Evolutionary conservation across 108 stramenopile species (phyloP), one percentile per base, ranked within the genome.

Genomic region (Pseudonitzschia pungens): DNA sequence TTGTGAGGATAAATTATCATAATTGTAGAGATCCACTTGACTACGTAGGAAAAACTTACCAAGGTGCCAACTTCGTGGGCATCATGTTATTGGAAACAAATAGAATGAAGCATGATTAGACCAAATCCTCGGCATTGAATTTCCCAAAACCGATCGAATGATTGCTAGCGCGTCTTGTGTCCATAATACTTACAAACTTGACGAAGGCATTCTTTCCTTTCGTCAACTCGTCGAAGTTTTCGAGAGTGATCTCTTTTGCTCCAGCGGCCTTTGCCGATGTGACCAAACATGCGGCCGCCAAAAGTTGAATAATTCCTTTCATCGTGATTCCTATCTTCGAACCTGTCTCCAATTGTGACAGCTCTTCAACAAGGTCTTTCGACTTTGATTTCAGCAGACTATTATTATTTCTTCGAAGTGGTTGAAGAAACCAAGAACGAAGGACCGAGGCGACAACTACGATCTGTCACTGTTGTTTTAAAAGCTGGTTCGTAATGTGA

Each of bases 121-220:
- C 3, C 9, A 36, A 20, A 40, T 22, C 22, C 22, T 48, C 45
- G 2, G 45, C 36, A 36, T 2, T 6, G 36, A 36, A 36, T 2
- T 36, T 36, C 36, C 4, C 3, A 51, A 51, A 51, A 16, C n/a
- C 50, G 50, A n/a, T 3, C 50, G n/a, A 16, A 3, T 1, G 7
- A 51, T 16, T 51, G 3, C 50, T n/a, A 3, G 2, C 50, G 50
- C 3, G 9, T 51, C 20, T 51, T 51, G 9, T 10, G 41, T 45
- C 36, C 40, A 41, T 26, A 11, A 44, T 16, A 40, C 66, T 67
- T 50, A 67, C 66, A 51, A 83, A 79, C 68, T 83, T 84, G 40
- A 84, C 66, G 50, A 84, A 79, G 0, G 73, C 40, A 71, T 84
- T 84, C 67, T 81, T 84, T 42, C 84, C 84, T 26, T 41, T 58